These are phyloP conservation scores for Candida germanica DNA, from an alignment of 805 yeast genomes.

Conservation along the genomic window DNA sequence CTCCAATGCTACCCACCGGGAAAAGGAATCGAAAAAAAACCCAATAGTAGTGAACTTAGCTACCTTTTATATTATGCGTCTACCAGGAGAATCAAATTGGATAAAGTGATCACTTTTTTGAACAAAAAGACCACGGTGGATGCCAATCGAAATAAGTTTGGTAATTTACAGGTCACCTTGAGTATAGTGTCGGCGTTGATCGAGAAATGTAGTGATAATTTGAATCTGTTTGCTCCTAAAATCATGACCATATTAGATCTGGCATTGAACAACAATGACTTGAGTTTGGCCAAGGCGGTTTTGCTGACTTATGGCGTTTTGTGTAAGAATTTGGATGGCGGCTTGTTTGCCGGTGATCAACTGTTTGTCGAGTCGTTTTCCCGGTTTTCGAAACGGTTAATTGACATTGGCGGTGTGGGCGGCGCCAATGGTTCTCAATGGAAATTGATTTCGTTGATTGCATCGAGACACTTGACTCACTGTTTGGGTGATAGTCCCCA, in stretches of 20 bases:
- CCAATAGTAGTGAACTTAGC: conserved; percentile 88
- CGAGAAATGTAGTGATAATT: conserved; percentile 73
- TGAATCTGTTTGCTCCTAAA: conserved; percentile 75
- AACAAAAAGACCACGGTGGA: conserved; percentile 61
- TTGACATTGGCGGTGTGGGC: conserved; percentile 14
- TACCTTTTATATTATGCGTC: conserved; percentile 87
- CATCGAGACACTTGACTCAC: conserved; percentile 37
- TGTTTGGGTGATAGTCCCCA: conserved; percentile 34
- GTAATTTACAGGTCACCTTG: conserved; percentile 81
- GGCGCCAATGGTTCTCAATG: conserved; percentile 42
- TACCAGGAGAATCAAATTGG: conserved; percentile 82
- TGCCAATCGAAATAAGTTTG: conserved; percentile 58
- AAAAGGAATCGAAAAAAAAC: conserved; percentile 78
- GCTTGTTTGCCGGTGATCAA: conserved; percentile 63
- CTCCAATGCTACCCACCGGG: conserved; percentile 94
- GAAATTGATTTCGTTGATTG: conserved; percentile 40
- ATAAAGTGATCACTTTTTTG: conserved; percentile 75
- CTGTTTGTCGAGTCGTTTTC: conserved; percentile 50
- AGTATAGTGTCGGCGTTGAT: conserved; percentile 68
- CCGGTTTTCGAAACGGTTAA: conserved; percentile 21
- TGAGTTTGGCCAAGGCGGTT: conserved; percentile 54
- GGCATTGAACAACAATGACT: conserved; percentile 56
- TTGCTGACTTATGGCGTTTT: conserved; percentile 45
- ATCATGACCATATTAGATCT: conserved; percentile 57
- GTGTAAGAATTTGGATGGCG: conserved; percentile 53